Evolutionary conservation across 78 protist genomes (phyloP).

Genomic region (Protostelium mycophagum): DNA sequence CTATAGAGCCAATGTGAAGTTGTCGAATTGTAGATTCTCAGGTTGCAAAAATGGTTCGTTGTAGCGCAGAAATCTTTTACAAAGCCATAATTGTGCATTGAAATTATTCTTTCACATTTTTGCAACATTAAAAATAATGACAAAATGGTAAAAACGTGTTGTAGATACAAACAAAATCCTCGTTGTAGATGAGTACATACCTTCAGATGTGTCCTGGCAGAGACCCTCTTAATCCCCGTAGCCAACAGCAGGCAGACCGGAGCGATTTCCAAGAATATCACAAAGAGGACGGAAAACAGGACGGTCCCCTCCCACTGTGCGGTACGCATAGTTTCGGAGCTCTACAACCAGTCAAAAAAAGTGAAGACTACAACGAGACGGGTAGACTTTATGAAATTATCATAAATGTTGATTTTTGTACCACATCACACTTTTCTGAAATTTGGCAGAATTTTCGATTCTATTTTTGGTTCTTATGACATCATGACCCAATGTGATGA

Average conservation of each 20-base stretch:
- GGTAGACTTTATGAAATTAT: not conserved
- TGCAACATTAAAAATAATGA: no score
- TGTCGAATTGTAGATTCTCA: not conserved
- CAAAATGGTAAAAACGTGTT: not conserved
- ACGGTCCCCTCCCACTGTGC: not conserved
- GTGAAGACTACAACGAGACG: no score
- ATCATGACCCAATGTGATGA: not conserved
- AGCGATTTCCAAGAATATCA: not conserved
- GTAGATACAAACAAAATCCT: not conserved
- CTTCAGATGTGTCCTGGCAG: not conserved
- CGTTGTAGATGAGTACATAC: not conserved
- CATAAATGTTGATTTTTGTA: not conserved
- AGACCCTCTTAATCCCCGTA: not conserved
- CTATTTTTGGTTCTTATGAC: no score
- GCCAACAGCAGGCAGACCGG: not conserved
- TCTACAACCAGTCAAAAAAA: not conserved
- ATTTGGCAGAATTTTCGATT: not conserved
- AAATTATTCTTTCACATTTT: no score
- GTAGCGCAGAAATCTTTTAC: no score
- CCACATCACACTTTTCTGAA: not conserved
- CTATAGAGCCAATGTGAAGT: not conserved
- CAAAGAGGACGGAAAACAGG: not conserved
- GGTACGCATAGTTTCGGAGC: not conserved
- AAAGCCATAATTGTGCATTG: no score
- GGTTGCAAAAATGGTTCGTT: not conserved